Percentiles rank a stretch among this genome's conserved stretches.
Evolutionary conservation across 176 grass and related monocot genomes (phyloP).

Genomic region (Eleusine indica): DNA sequence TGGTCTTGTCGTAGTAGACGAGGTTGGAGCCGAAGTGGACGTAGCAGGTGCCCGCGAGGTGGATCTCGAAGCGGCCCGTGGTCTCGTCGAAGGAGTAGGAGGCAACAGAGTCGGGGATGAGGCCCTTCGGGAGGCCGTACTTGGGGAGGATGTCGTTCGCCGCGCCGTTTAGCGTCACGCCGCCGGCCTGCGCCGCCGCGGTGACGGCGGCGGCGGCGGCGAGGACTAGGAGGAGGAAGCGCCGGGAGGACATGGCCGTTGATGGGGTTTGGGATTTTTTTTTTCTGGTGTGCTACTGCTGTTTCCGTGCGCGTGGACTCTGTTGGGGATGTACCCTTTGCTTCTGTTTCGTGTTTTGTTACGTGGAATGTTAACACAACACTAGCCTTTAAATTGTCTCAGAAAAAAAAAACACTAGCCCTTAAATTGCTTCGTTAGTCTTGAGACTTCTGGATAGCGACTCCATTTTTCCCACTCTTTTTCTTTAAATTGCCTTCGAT

Average conservation of each 20-base stretch:
- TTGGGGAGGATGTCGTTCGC: slow-evolving; percentile 63
- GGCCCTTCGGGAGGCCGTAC: slow-evolving; percentile 76
- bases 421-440: not conserved
- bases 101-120: slow-evolving; percentile 64
- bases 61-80: slow-evolving; percentile 64
- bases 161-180: not conserved
- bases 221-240: slow-evolving; percentile 22
- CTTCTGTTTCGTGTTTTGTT: not conserved
- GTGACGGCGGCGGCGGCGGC: not conserved
- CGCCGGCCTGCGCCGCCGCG: not conserved
- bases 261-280: slow-evolving; percentile 22
- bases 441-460: not conserved
- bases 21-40: slow-evolving; percentile 59
- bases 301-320: not conserved
- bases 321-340: not conserved
- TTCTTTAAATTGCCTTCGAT: not conserved
- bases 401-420: not conserved
- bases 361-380: not conserved
- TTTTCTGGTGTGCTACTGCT: not conserved
- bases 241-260: slow-evolving; percentile 36
- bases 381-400: too few species aligned
- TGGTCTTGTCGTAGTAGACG: slow-evolving; percentile 64
- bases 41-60: slow-evolving; percentile 71
- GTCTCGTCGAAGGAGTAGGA: slow-evolving; percentile 58
- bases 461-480: not conserved